Evolutionary conservation across 2,329 filamentous ascomycete genomes (phyloP), one percentile per base, ranked within the genome.

Genomic region (Diatrype stigma): DNA sequence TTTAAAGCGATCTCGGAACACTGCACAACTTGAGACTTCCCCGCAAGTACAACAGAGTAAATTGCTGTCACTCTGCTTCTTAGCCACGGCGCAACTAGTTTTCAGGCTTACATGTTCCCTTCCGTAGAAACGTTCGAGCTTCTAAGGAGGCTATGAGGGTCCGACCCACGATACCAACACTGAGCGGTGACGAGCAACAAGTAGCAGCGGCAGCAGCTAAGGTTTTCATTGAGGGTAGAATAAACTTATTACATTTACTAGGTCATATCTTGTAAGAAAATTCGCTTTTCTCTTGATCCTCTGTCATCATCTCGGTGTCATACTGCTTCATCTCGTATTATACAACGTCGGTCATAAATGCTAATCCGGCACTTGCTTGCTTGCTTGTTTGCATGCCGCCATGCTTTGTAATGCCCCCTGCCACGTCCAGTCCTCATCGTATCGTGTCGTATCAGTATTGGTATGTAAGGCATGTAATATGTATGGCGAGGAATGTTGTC

Each of bases 221-320:
- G 6, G 5, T 30, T 34, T 54, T 28, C 22, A 58, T 51, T 51
- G 50, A 48, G 56, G 50, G 42, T 52, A 42, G 53, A 59, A 56
- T 51, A 56, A 49, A 51, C 54, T 46, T 57, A 66, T 65, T 66
- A 66, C 60, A 61, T 64, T 60, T 65, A 64, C 62, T 64, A 64
- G 45, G 48, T 59, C 53, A 56, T 65, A 64, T 57, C 54, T 40
- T 46, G 56, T 50, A 58, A 10, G 5, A 30, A 61, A 54, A 23
- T 47, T 26, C 11, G 21, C n/a, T 14, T 42, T 28, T 19, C 30
- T 6, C 19, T 23, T 40, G 51, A 23, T 38, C 45, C 23, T 38
- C 22, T 17, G 23, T 40, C 11, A 16, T 19, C 19, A 34, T 40
- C 37, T 48, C 46, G 16, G 7, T 22, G 14, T 34, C 22, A 48